Evolutionary conservation across 73 alveolate genomes (phyloP).

Genomic region (Stentor coeruleus): DNA sequence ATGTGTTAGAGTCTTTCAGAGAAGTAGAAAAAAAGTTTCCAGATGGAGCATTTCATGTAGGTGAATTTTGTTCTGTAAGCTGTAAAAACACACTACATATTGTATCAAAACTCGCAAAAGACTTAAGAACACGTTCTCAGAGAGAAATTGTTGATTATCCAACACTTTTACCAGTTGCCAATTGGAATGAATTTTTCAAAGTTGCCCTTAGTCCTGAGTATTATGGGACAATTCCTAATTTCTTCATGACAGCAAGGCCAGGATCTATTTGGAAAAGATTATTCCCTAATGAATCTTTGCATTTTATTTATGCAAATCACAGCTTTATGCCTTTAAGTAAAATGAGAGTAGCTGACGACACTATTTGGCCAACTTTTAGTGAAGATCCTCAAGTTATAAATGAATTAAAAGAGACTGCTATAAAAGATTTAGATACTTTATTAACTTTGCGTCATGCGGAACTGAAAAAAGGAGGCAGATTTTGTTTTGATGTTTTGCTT

Average conservation of each 20-base stretch:
- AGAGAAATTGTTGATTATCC: neutral
- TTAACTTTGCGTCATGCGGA: neutral
- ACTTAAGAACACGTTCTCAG: neutral
- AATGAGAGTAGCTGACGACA: neutral
- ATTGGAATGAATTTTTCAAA: neutral
- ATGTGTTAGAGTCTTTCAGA: neutral
- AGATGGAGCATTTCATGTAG: neutral
- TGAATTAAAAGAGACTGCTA: neutral
- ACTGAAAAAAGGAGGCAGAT: neutral
- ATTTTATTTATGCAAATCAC: conserved; percentile 2
- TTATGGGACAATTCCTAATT: neutral
- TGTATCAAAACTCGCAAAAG: neutral
- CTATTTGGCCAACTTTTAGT: neutral
- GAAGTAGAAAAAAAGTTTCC: neutral
- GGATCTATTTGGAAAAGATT: neutral
- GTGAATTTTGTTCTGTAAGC: neutral
- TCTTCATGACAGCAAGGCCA: neutral
- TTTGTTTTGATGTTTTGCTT: neutral
- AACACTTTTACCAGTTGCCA: neutral
- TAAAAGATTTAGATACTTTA: neutral
- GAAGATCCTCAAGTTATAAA: neutral
- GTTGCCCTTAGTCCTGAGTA: neutral
- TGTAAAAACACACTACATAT: neutral
- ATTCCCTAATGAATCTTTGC: neutral
- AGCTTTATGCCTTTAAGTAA: conserved; percentile 5